Evolutionary conservation across 139 green algal genomes (phyloP), one percentile per base, ranked within the genome.

Genomic region (Chlorella sp.): DNA sequence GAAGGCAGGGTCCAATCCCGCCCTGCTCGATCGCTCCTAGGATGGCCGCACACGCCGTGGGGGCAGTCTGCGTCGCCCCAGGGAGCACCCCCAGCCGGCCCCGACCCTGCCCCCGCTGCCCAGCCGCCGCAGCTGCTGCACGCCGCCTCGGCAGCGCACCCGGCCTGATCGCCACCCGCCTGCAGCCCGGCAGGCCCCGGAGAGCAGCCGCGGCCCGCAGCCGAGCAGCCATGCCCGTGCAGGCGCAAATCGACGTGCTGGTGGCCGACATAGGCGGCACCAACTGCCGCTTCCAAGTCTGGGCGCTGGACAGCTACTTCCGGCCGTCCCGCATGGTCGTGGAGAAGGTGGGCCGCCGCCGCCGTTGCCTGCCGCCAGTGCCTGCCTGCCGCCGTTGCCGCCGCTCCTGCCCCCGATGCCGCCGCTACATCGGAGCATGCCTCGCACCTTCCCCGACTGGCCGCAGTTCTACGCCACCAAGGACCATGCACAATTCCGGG

Each of bases 231-330:
- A 71, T 71, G 64, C 64, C 64, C 30, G 51, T 60, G 11, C 30
- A 17, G 12, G 70, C 70, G 13, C 39, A 60, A 15, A 73, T 72
- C 4, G 64, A 67, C 3, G 92, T 98, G 32, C 83, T 98, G 28
- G 93, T 96, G 21, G 96, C 93, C 3, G 96, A 99, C 86, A 98
- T 99, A 69, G 96, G 96, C 13, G 96, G 96, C 28, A 99, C 96
- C 17, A 99, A 99, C 83, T 96, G 95, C 28, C 92, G 96, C 28
- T 91, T 98, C 41, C 91, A 95, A n/a, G 65, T 96, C n/a, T 98
- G 95, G 94, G 79, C 84, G 30, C 82, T 92, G 6, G 85, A 93
- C 63, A 5, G 36, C 7, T 84, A 84, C 30, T 44, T 88, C 38
- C 39, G 69, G 0, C 83, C 87, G 51, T 60, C 56, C 20, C 34